These are phyloP conservation scores for Colletotrichum lini DNA, from an alignment of 2,329 filamentous ascomycete species.

Conservation along the genomic window DNA sequence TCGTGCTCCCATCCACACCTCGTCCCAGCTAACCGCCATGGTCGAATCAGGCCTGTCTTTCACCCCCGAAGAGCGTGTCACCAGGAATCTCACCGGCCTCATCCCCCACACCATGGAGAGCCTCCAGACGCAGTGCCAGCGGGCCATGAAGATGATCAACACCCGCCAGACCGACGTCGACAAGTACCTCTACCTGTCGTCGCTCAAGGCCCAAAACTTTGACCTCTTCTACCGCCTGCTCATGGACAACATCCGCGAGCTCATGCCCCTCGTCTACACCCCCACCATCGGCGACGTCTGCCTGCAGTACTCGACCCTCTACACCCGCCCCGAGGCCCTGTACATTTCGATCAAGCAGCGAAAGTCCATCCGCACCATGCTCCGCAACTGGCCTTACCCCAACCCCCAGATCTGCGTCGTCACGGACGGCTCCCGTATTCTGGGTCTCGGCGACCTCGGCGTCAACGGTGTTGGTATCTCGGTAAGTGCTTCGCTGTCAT, in stretches of 20 bases:
- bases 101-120: slow-evolving; percentile 75
- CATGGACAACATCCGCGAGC: slow-evolving; percentile 81
- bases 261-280: slow-evolving; percentile 89
- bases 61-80: slow-evolving; percentile 73
- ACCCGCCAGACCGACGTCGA: slow-evolving; percentile 79
- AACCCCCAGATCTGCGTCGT: slow-evolving; percentile 97
- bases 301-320: slow-evolving; percentile 94
- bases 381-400: slow-evolving; percentile 91
- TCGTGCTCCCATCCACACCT: slow-evolving; percentile 23
- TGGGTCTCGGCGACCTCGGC: slow-evolving; percentile 93
- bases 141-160: slow-evolving; percentile 82
- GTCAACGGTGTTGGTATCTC: slow-evolving; percentile 99
- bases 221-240: slow-evolving; percentile 88
- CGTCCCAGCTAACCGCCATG: slow-evolving; percentile 40
- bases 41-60: slow-evolving; percentile 70
- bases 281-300: slow-evolving; percentile 96
- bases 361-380: slow-evolving; percentile 88
- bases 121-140: slow-evolving; percentile 71
- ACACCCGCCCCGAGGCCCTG: slow-evolving; percentile 93
- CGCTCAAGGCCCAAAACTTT: slow-evolving; percentile 80
- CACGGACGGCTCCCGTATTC: slow-evolving; percentile 93
- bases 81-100: slow-evolving; percentile 76
- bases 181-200: slow-evolving; percentile 87
- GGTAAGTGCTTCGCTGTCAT: slow-evolving; percentile 62
- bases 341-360: slow-evolving; percentile 97